A percentile compares a stretch with the other conserved stretches of the same genome.
Evolutionary conservation across 768 basidiomycete genomes (phyloP).

Genomic region (Coprinopsis strossmayeri): DNA sequence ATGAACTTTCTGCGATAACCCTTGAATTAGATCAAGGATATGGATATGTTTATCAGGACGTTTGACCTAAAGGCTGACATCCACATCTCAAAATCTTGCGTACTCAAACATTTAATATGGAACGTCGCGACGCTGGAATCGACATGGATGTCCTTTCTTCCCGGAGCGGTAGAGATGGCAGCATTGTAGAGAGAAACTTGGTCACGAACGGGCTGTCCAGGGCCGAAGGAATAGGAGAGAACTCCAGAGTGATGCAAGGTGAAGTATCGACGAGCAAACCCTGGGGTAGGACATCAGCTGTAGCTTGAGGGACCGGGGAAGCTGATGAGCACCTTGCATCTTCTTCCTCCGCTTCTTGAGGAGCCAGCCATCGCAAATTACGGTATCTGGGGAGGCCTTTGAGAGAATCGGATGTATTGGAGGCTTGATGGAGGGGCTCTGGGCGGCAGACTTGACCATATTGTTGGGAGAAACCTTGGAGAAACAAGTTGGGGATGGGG

Average conservation of each 20-base stretch:
- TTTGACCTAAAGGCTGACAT: conserved; percentile 66
- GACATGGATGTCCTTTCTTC: conserved; percentile 74
- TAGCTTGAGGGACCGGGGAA: background rate
- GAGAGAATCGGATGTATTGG: background rate
- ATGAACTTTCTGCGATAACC: conserved; percentile 51
- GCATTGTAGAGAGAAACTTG: conserved; percentile 60
- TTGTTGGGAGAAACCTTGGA: background rate
- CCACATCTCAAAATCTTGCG: conserved; percentile 69
- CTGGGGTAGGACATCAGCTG: conserved; percentile 28
- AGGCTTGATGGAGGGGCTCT: no score
- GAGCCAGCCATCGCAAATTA: conserved; percentile 69
- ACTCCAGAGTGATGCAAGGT: conserved; percentile 59
- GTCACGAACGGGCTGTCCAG: conserved; percentile 66
- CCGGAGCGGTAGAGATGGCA: conserved; percentile 70
- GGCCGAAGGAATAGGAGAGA: conserved; percentile 71
- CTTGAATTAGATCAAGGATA: conserved; percentile 13
- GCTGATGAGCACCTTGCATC: conserved; percentile 56
- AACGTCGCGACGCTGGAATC: conserved; percentile 74
- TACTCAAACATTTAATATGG: conserved; percentile 72
- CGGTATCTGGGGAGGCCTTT: background rate
- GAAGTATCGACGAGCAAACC: conserved; percentile 83
- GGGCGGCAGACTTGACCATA: background rate
- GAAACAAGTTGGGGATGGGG: background rate
- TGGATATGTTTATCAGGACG: conserved; percentile 5
- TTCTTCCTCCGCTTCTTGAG: conserved; percentile 84